phyloP scores from a whole-genome alignment of 352 stramenopile species.

The Lagenidium giganteum region DNA sequence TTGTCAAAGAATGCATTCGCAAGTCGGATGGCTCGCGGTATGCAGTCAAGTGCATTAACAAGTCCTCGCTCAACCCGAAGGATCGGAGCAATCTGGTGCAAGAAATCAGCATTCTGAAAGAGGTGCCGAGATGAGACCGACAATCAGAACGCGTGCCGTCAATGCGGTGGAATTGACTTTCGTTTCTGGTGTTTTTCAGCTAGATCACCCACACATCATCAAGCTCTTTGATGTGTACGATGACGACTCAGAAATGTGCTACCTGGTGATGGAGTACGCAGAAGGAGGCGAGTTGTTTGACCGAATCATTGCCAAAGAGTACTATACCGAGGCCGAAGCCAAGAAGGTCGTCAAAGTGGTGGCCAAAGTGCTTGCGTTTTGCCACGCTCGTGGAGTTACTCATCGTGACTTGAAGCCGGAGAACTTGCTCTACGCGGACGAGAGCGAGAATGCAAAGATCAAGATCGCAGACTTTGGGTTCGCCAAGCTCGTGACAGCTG shows the following conservation, averaged over 20 bases:
- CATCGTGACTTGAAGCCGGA: constrained; percentile 97
- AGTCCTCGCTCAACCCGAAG: constrained; percentile 69
- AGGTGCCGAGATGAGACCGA: too few relatives aligned
- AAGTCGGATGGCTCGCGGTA: constrained; percentile 46
- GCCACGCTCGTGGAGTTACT: constrained; percentile 84
- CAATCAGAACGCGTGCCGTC: too few relatives aligned
- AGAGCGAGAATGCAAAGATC: constrained; percentile 84
- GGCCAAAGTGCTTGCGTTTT: constrained; percentile 83
- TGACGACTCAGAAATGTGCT: constrained; percentile 64
- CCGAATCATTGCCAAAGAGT: constrained; percentile 89
- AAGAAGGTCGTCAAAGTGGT: constrained; percentile 83
- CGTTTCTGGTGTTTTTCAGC: too few relatives aligned
- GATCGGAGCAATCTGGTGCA: constrained; percentile 73
- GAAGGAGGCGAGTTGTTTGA: constrained; percentile 91
- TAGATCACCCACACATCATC: constrained; percentile 88
- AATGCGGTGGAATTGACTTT: too few relatives aligned
- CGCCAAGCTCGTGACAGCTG: constrained; percentile 72
- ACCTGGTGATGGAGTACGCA: constrained; percentile 88
- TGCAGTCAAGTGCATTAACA: constrained; percentile 85
- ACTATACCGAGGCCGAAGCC: constrained; percentile 89
- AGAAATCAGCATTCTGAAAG: constrained; percentile 82
- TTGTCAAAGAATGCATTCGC: constrained; percentile 71
- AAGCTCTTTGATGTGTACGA: constrained; percentile 83
- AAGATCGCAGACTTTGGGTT: constrained; percentile 94
- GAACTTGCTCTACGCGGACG: constrained; percentile 91